Percentiles rank a stretch among this genome's conserved stretches.
Evolutionary conservation across 2,329 filamentous ascomycete genomes (phyloP).

Genomic region (Chrysosphaeria jannelii): DNA sequence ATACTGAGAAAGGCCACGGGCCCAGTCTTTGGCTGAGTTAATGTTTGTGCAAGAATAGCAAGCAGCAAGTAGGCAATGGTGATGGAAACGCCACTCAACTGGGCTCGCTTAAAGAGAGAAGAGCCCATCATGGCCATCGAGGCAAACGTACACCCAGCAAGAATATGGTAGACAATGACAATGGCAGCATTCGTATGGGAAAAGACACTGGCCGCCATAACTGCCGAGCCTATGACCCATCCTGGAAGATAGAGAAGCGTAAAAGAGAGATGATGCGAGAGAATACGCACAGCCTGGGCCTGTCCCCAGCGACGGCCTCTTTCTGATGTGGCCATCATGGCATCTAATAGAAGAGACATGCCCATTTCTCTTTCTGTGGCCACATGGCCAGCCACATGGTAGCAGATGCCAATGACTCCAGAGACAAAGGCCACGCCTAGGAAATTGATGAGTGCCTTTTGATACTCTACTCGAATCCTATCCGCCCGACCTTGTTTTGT

Average conservation of each 20-base stretch:
- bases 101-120: constrained; percentile 60
- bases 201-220: constrained; percentile 33
- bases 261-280: constrained; percentile 57
- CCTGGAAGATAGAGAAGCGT: constrained; percentile 51
- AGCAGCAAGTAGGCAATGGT: constrained; percentile 45
- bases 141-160: constrained; percentile 46
- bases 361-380: constrained; percentile 63
- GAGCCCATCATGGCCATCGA: constrained; percentile 60
- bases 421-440: constrained; percentile 55
- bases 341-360: constrained; percentile 68
- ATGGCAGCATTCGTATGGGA: constrained; percentile 29
- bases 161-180: constrained; percentile 42
- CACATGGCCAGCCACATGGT: constrained; percentile 65
- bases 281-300: constrained; percentile 44
- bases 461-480: constrained; percentile 37
- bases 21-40: constrained; percentile 28
- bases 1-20: constrained; percentile 40
- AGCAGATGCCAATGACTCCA: constrained; percentile 51
- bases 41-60: constrained; percentile 54
- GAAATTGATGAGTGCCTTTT: constrained; percentile 42
- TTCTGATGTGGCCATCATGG: constrained; percentile 47
- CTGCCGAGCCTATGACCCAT: constrained; percentile 48
- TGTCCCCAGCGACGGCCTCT: constrained; percentile 30
- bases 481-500: constrained; percentile 36
- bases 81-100: constrained; percentile 59